phyloP scores from a whole-genome alignment of 2,329 filamentous ascomycete genomes.

The Hypocrella siamensis region DNA sequence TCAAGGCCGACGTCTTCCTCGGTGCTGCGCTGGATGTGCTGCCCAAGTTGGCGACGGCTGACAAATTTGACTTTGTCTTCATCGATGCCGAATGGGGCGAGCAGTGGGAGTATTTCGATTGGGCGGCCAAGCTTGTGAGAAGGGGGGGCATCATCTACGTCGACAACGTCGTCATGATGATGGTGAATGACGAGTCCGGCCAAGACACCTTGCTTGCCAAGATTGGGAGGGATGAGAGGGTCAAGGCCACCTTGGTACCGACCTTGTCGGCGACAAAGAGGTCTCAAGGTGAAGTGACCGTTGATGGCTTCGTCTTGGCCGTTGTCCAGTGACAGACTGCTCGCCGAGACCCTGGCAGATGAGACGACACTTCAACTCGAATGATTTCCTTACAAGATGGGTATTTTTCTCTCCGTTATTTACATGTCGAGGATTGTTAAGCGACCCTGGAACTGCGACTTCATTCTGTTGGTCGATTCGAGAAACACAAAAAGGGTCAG shows the following conservation, averaged over 20 bases:
- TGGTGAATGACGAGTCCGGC: constrained; percentile 2
- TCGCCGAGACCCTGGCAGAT: too few relatives aligned
- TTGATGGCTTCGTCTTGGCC: constrained; percentile 1
- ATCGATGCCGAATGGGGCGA: constrained; percentile 36
- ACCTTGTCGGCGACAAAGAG: constrained; percentile 2
- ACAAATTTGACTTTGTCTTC: constrained; percentile 32
- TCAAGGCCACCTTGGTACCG: constrained; percentile 11
- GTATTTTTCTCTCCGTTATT: too few relatives aligned
- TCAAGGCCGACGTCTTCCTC: constrained; percentile 27
- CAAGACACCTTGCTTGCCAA: constrained; percentile 8
- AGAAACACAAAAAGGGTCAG: too few relatives aligned
- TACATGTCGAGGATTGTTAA: too few relatives aligned
- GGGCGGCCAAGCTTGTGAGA: constrained; percentile 23
- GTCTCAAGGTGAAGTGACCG: neutral
- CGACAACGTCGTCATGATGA: constrained; percentile 29
- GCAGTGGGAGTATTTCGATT: constrained; percentile 32
- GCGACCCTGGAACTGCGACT: too few relatives aligned
- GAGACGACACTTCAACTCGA: too few relatives aligned
- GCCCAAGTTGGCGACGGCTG: constrained; percentile 23
- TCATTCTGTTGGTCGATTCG: too few relatives aligned
- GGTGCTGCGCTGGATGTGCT: constrained; percentile 26
- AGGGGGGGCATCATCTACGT: constrained; percentile 26
- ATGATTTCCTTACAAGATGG: too few relatives aligned
- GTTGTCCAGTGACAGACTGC: neutral
- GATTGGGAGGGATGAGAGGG: constrained; percentile 10